A percentile compares a stretch with the other conserved stretches of the same genome.
Conservation (phyloP, 1,139 yeast genomes). For the Debaryomycetaceae sp. region DNA sequence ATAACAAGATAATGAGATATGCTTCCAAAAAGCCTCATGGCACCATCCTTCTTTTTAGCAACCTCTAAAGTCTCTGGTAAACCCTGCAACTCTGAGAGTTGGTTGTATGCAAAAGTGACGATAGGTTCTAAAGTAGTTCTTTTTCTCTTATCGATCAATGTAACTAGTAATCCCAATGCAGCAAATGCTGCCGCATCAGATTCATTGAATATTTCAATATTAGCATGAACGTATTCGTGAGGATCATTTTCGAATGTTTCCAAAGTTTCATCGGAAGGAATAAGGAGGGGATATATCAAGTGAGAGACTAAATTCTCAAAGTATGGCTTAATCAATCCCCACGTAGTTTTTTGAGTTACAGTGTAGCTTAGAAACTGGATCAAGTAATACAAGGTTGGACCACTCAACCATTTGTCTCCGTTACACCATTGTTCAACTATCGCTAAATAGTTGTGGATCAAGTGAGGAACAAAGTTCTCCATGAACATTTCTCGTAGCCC, state of each 20-base stretch:
- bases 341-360: slow-evolving; percentile 62
- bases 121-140: slow-evolving; percentile 61
- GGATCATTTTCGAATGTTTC: slow-evolving; percentile 88
- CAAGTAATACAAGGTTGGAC: slow-evolving; percentile 62
- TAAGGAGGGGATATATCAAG: slow-evolving; percentile 73
- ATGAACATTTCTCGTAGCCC: slow-evolving; percentile 48
- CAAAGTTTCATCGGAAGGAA: slow-evolving; percentile 66
- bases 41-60: slow-evolving; percentile 78
- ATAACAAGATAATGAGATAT: slow-evolving; percentile 58
- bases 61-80: slow-evolving; percentile 47
- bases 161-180: slow-evolving; percentile 57
- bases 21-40: slow-evolving; percentile 72
- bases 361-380: slow-evolving; percentile 70
- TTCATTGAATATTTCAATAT: slow-evolving; percentile 65
- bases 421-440: slow-evolving; percentile 75
- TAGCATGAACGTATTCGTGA: slow-evolving; percentile 80
- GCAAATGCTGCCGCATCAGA: slow-evolving; percentile 64
- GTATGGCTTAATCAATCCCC: slow-evolving; percentile 71
- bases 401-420: slow-evolving; percentile 64
- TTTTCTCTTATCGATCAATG: slow-evolving; percentile 65
- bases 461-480: slow-evolving; percentile 66
- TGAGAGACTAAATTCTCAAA: slow-evolving; percentile 62
- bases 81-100: slow-evolving; percentile 42
- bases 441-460: slow-evolving; percentile 58
- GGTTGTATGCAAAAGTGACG: slow-evolving; percentile 60